These are phyloP conservation scores for Podila epigama DNA, from an alignment of 192 early-diverging fungal species.

Conservation along the genomic window DNA sequence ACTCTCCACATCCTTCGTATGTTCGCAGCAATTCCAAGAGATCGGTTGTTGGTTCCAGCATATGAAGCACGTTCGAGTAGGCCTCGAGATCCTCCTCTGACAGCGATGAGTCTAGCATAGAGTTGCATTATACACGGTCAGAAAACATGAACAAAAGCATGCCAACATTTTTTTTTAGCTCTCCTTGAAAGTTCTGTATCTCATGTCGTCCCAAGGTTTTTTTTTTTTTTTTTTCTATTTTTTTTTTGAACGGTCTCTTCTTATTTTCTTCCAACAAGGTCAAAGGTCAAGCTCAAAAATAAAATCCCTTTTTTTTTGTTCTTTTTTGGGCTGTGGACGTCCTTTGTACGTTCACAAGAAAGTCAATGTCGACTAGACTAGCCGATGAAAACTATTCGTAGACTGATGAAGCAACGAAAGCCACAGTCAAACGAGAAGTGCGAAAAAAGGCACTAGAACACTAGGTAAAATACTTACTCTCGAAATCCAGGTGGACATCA, in stretches of 20 bases:
- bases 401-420: neutral
- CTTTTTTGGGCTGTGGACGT: too few relatives aligned
- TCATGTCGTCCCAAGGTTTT: neutral
- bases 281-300: too few relatives aligned
- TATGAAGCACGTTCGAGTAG: slow-evolving; percentile 60
- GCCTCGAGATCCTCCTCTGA: slow-evolving; percentile 70
- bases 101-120: slow-evolving; percentile 58
- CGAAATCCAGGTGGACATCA: slow-evolving; percentile 67
- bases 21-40: slow-evolving; percentile 62
- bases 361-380: too few relatives aligned
- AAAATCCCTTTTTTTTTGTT: too few relatives aligned
- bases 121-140: neutral
- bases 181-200: neutral
- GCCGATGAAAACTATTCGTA: too few relatives aligned
- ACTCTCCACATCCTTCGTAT: slow-evolving; percentile 75
- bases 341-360: too few relatives aligned
- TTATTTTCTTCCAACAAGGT: too few relatives aligned
- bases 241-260: too few relatives aligned
- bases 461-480: slow-evolving; percentile 55
- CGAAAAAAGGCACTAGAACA: neutral
- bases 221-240: slow-evolving; percentile 25
- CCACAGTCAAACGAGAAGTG: neutral
- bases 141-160: neutral
- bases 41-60: slow-evolving; percentile 60
- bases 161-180: neutral